Percentiles rank a stretch among this genome's conserved stretches.
These are phyloP conservation scores for Penicillium crustosum DNA, from an alignment of 2,329 filamentous ascomycete genomes.

Conservation along the genomic window DNA sequence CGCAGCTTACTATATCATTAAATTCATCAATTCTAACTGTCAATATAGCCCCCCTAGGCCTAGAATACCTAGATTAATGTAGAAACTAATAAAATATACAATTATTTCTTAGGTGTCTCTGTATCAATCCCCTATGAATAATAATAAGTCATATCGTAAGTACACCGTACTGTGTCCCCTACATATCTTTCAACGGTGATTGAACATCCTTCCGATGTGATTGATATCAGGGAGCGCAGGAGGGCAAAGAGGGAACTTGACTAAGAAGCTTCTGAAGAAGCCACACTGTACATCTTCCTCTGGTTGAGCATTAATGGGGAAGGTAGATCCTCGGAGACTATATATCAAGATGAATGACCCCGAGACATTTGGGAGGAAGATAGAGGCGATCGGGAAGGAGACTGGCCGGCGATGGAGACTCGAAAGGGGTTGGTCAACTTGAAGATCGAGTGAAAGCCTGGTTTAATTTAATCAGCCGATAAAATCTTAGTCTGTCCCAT, in stretches of 20 bases:
- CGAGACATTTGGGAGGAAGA: background rate
- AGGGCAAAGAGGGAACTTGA: conserved; percentile 5
- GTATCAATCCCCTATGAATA: too few relatives aligned
- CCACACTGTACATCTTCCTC: conserved; percentile 16
- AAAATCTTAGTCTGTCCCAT: background rate
- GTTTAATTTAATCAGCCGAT: too few relatives aligned
- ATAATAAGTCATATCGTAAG: too few relatives aligned
- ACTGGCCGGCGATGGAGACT: background rate
- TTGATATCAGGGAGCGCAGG: background rate
- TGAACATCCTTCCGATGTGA: background rate
- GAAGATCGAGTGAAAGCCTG: background rate
- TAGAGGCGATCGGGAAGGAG: background rate
- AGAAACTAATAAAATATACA: too few relatives aligned
- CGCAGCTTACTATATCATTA: too few relatives aligned
- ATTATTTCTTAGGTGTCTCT: too few relatives aligned
- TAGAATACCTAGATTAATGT: too few relatives aligned
- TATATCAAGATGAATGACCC: conserved; percentile 22
- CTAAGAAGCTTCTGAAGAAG: conserved; percentile 9
- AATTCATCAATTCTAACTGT: too few relatives aligned
- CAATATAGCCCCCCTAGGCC: too few relatives aligned
- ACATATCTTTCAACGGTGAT: background rate
- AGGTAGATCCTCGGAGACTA: conserved; percentile 13
- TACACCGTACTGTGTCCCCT: too few relatives aligned
- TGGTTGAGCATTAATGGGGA: conserved; percentile 21
- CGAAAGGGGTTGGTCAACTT: background rate